Conservation (phyloP, 306 rosid species). For the Begonia masoniana region DNA sequence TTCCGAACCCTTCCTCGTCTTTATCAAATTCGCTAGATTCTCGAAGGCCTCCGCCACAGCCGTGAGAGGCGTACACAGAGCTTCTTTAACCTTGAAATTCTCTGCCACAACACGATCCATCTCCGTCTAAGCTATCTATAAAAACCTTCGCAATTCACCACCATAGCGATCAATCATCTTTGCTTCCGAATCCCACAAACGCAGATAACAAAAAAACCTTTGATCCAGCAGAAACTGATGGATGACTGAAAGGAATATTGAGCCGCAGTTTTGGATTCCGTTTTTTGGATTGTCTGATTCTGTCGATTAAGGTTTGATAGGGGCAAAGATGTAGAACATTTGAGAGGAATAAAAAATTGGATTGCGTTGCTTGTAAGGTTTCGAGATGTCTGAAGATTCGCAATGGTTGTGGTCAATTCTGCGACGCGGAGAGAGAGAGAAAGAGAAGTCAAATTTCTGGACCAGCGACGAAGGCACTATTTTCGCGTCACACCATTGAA, state of each 20-base stretch:
- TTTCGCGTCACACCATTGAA: slow-evolving; percentile 3
- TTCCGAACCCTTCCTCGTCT: slow-evolving; percentile 1
- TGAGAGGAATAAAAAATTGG: neutral
- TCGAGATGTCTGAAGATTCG: slow-evolving; percentile 11
- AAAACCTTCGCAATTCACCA: neutral
- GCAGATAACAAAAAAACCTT: neutral
- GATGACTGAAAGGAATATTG: too few species aligned
- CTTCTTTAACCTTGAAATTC: slow-evolving; percentile 2
- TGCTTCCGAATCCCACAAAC: neutral
- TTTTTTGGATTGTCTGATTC: too few species aligned
- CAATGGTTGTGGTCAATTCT: slow-evolving; percentile 20
- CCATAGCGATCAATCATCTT: neutral
- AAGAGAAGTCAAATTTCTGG: slow-evolving; percentile 5
- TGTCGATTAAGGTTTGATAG: neutral
- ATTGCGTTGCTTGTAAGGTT: neutral
- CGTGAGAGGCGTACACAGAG: slow-evolving; percentile 34
- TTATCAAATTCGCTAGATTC: slow-evolving; percentile 20
- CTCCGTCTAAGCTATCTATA: neutral
- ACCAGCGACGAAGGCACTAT: neutral
- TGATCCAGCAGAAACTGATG: neutral
- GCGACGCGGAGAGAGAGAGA: slow-evolving; percentile 1
- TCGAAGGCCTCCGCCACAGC: slow-evolving; percentile 69
- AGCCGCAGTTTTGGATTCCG: too few species aligned
- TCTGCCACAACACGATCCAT: slow-evolving; percentile 6
- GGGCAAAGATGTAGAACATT: neutral